Percentiles rank a stretch among this genome's conserved stretches.
Conservation (phyloP, 169 alveolate species). For the Babesia divergens region DNA sequence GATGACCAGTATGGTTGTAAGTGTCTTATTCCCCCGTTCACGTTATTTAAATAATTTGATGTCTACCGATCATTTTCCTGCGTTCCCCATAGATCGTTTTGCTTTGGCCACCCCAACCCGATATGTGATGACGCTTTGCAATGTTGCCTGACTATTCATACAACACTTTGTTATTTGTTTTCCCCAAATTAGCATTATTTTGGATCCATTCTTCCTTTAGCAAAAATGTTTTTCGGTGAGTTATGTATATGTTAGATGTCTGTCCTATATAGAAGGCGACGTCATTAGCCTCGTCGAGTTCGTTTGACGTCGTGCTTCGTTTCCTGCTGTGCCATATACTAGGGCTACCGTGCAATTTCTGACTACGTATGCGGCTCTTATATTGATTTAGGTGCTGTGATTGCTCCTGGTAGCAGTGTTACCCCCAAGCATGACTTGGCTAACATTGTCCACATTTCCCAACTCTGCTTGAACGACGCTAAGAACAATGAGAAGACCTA, state of each 20-base stretch:
- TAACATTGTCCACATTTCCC: constrained; percentile 79
- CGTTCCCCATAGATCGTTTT: background rate
- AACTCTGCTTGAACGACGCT: constrained; percentile 86
- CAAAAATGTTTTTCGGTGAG: constrained; percentile 35
- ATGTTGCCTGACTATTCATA: constrained; percentile 1
- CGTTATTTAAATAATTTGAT: too few species aligned
- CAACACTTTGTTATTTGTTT: background rate
- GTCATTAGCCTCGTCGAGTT: background rate
- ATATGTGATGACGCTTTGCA: background rate
- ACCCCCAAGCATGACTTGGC: constrained; percentile 65
- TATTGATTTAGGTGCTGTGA: constrained; percentile 51
- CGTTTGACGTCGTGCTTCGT: background rate
- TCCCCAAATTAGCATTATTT: background rate
- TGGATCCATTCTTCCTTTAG: background rate
- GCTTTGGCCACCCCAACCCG: constrained; percentile 15
- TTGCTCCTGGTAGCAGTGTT: constrained; percentile 63
- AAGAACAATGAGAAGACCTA: constrained; percentile 79
- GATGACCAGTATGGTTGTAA: too few species aligned
- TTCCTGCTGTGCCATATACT: background rate
- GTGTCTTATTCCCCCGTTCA: too few species aligned
- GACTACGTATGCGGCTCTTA: background rate
- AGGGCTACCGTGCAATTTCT: background rate
- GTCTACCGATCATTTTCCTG: background rate
- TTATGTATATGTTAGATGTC: background rate
- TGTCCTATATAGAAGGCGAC: too few species aligned